Evolutionary conservation across 2,329 filamentous ascomycete genomes (phyloP).

Genomic region (Colletotrichum salicis): DNA sequence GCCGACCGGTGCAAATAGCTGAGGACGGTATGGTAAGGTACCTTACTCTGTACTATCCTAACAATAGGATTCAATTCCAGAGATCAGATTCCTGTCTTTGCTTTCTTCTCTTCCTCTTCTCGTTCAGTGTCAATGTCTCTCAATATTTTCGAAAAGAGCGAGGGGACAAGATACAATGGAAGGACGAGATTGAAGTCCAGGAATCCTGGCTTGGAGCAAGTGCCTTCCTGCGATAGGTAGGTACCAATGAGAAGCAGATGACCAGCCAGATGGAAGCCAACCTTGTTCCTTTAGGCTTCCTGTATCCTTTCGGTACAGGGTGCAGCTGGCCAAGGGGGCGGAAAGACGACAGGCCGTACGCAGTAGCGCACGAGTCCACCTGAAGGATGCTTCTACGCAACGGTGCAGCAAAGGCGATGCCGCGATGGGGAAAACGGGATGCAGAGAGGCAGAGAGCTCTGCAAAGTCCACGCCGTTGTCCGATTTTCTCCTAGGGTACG

Average conservation of each 20-base stretch:
- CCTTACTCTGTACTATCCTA: neutral
- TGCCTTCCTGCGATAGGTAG: neutral
- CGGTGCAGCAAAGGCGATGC: neutral
- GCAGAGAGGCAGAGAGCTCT: neutral
- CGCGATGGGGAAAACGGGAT: neutral
- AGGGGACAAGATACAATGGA: neutral
- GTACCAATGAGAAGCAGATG: slow-evolving; percentile 28
- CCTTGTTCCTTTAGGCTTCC: slow-evolving; percentile 7
- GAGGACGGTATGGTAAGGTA: neutral
- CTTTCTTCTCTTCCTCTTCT: neutral
- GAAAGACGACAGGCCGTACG: neutral
- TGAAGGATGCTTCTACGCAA: neutral
- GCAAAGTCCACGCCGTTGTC: neutral
- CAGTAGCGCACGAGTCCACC: neutral
- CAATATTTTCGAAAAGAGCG: neutral
- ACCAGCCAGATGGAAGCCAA: slow-evolving; percentile 17
- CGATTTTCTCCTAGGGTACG: neutral
- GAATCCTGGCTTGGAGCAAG: neutral
- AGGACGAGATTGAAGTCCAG: neutral
- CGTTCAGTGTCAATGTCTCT: neutral
- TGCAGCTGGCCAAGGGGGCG: neutral
- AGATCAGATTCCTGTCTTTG: neutral
- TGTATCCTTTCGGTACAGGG: slow-evolving; percentile 4
- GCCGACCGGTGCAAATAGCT: neutral
- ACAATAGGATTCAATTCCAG: neutral